Evolutionary conservation across 768 basidiomycete species (phyloP).

Genomic region (Xerocomellus chrysenteron): DNA sequence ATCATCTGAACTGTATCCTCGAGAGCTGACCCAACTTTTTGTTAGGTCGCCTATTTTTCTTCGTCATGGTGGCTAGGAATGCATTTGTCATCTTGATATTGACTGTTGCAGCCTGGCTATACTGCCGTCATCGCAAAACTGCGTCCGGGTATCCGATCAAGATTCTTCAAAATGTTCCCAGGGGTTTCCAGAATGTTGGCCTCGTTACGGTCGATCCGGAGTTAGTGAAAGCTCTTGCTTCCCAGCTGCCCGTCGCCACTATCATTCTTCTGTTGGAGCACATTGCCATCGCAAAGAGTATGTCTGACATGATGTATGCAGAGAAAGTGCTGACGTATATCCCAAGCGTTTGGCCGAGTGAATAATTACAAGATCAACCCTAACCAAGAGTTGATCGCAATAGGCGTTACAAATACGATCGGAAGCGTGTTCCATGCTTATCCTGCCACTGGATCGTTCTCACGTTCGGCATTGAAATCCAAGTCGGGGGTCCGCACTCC

Average conservation of each 20-base stretch:
- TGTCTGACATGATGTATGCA: slow-evolving; percentile 21
- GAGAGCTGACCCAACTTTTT: not conserved
- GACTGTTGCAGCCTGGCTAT: slow-evolving; percentile 85
- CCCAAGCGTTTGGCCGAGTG: slow-evolving; percentile 85
- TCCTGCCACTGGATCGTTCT: slow-evolving; percentile 97
- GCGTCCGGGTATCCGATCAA: slow-evolving; percentile 76
- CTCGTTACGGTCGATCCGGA: slow-evolving; percentile 43
- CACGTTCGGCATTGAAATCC: slow-evolving; percentile 93
- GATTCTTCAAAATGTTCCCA: slow-evolving; percentile 79
- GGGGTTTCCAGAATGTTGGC: slow-evolving; percentile 69
- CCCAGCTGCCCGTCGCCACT: slow-evolving; percentile 79
- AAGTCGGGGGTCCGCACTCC: slow-evolving; percentile 99
- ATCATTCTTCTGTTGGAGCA: slow-evolving; percentile 93
- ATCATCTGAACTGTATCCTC: not conserved
- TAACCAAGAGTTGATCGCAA: slow-evolving; percentile 94
- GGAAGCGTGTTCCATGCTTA: slow-evolving; percentile 91
- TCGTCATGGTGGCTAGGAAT: slow-evolving; percentile 72
- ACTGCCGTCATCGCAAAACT: slow-evolving; percentile 61
- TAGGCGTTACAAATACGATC: slow-evolving; percentile 93
- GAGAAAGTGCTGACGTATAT: slow-evolving; percentile 8
- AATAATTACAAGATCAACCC: slow-evolving; percentile 95
- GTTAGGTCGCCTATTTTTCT: slow-evolving; percentile 71
- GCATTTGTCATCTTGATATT: slow-evolving; percentile 88
- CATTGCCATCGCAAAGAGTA: slow-evolving; percentile 95
- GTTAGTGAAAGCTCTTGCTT: slow-evolving; percentile 66